phyloP scores from a whole-genome alignment of 2,329 filamentous ascomycete species.

The Cadophora gregata region DNA sequence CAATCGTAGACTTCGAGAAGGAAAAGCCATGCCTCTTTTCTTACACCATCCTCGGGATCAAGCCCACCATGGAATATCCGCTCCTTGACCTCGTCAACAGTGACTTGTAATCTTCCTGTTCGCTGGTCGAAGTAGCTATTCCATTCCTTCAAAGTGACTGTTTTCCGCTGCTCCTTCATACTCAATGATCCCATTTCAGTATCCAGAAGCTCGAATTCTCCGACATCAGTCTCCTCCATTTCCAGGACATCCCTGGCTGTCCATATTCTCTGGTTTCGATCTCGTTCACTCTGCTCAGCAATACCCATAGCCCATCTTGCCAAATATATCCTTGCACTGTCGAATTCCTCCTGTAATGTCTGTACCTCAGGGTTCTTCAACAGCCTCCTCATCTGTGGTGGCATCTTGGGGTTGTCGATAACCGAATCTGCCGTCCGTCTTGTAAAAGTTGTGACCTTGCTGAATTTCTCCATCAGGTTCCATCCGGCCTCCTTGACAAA shows the following conservation, averaged over 20 bases:
- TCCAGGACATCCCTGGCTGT: conserved; percentile 91
- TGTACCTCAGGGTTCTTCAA: conserved; percentile 94
- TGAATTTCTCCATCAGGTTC: conserved; percentile 96
- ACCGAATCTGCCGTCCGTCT: conserved; percentile 89
- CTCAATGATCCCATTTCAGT: conserved; percentile 74
- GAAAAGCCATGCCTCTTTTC: conserved; percentile 97
- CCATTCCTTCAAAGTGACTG: conserved; percentile 86
- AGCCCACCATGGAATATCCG: conserved; percentile 96
- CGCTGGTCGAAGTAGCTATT: conserved; percentile 81
- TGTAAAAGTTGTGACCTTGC: conserved; percentile 96
- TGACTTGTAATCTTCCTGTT: conserved; percentile 78
- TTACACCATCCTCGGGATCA: conserved; percentile 84
- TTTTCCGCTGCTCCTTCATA: conserved; percentile 76
- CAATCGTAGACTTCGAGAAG: conserved; percentile 90
- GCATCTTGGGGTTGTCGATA: conserved; percentile 87
- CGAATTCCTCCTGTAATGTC: conserved; percentile 94
- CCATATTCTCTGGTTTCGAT: conserved; percentile 87
- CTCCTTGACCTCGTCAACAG: conserved; percentile 92
- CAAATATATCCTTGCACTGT: conserved; percentile 92
- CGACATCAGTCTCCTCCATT: conserved; percentile 92
- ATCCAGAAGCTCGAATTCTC: conserved; percentile 93
- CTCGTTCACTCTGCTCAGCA: conserved; percentile 92
- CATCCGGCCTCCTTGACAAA: conserved; percentile 93
- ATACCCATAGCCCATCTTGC: conserved; percentile 99
- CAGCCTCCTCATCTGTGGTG: conserved; percentile 83